Percentiles rank a stretch among this genome's conserved stretches.
These are phyloP conservation scores for Pseudisothecium myosuroides DNA, from an alignment of 225 moss, liverwort and hornwort species.

Conservation along the genomic window DNA sequence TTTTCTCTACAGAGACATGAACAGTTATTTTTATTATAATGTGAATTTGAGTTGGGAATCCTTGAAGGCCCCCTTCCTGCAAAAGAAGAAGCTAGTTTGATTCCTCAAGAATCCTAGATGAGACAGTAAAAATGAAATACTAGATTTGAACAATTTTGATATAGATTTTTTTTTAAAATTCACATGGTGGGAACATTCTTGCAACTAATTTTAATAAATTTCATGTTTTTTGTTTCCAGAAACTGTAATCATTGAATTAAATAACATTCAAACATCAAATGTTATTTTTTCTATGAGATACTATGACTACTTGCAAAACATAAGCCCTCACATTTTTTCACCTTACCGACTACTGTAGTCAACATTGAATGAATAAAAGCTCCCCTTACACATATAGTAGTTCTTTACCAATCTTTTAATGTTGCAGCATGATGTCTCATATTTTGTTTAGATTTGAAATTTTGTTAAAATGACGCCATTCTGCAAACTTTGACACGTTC, in stretches of 20 bases:
- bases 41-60: neutral
- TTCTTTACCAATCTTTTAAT: too few species aligned
- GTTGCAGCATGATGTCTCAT: too few species aligned
- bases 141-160: neutral
- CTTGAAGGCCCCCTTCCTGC: rapidly evolving
- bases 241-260: neutral
- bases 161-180: neutral
- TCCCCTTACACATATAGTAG: too few species aligned
- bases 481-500: too few species aligned
- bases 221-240: neutral
- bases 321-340: neutral
- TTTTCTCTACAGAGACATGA: neutral
- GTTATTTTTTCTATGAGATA: neutral
- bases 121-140: neutral
- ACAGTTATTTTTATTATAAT: neutral
- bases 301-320: neutral
- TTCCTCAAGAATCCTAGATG: neutral
- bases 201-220: neutral
- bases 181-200: neutral
- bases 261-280: neutral
- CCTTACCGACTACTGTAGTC: too few species aligned
- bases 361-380: too few species aligned
- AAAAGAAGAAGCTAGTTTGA: neutral
- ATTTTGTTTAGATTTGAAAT: too few species aligned
- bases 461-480: too few species aligned